A percentile compares a stretch with the other conserved stretches of the same genome.
Evolutionary conservation across 805 yeast genomes (phyloP).

Genomic region (Suhomyces sp.): DNA sequence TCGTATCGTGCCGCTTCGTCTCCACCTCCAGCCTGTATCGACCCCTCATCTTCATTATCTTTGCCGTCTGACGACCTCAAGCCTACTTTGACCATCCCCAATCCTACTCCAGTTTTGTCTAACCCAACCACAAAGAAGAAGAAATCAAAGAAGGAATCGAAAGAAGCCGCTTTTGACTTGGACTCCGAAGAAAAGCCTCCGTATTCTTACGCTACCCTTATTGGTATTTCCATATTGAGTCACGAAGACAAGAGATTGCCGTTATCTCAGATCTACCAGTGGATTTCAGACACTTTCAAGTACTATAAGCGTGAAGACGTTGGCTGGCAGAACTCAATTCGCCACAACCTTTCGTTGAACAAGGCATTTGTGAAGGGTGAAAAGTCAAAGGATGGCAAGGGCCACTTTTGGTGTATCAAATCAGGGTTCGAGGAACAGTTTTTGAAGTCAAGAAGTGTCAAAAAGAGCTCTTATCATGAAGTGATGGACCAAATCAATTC

Average conservation of each 20-base stretch:
- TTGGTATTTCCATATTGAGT: slow-evolving; percentile 88
- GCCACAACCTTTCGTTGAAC: slow-evolving; percentile 89
- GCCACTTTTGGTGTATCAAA: slow-evolving; percentile 91
- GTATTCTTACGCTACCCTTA: slow-evolving; percentile 87
- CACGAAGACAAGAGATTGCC: slow-evolving; percentile 53
- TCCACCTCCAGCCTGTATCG: slow-evolving; percentile 14
- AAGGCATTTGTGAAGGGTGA: slow-evolving; percentile 91
- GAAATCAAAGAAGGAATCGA: slow-evolving; percentile 25
- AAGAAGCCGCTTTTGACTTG: slow-evolving; percentile 42
- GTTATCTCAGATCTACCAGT: slow-evolving; percentile 71
- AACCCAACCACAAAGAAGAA: slow-evolving; percentile 19
- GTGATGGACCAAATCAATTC: slow-evolving; percentile 39
- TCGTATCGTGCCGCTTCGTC: slow-evolving; percentile 5
- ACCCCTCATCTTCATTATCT: slow-evolving; percentile 12
- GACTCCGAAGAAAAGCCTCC: slow-evolving; percentile 77
- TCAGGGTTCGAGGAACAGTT: slow-evolving; percentile 82
- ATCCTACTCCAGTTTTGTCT: neutral
- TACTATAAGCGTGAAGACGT: slow-evolving; percentile 82
- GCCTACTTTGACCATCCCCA: slow-evolving; percentile 6
- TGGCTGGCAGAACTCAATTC: slow-evolving; percentile 97
- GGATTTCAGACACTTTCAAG: slow-evolving; percentile 86
- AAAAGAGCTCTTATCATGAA: slow-evolving; percentile 42
- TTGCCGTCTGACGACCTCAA: slow-evolving; percentile 7
- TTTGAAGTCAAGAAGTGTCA: slow-evolving; percentile 56
- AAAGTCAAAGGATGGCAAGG: slow-evolving; percentile 85